Evolutionary conservation across 1,139 yeast species (phyloP).

Genomic region (Blastobotrys elegans): DNA sequence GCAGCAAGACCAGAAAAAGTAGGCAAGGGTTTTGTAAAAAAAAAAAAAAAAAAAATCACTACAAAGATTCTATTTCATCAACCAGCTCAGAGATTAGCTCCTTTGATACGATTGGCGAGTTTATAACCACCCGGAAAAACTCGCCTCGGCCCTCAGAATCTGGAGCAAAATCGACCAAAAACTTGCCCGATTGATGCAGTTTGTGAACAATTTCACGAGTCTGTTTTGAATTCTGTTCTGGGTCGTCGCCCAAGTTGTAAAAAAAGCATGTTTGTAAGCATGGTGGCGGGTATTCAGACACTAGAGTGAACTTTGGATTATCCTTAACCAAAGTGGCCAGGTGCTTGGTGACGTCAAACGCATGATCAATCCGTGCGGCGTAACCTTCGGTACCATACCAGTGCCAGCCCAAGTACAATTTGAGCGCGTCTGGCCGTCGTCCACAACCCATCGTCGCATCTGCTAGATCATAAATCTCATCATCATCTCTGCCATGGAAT

Average conservation of each 20-base stretch:
- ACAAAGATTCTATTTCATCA: constrained; percentile 30
- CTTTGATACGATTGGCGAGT: constrained; percentile 55
- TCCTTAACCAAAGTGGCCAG: constrained; percentile 45
- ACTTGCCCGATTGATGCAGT: constrained; percentile 58
- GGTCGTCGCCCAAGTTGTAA: constrained; percentile 45
- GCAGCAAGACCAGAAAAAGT: background rate
- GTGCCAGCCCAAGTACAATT: constrained; percentile 75
- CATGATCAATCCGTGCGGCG: constrained; percentile 61
- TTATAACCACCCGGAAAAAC: constrained; percentile 80
- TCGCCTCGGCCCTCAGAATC: constrained; percentile 57
- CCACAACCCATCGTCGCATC: constrained; percentile 96
- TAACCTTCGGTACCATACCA: constrained; percentile 63
- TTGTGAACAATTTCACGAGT: constrained; percentile 62
- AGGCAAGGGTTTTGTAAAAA: background rate
- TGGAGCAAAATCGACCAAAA: constrained; percentile 80
- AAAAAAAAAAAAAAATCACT: background rate
- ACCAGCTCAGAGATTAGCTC: constrained; percentile 41
- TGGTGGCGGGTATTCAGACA: constrained; percentile 57
- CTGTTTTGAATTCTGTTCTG: constrained; percentile 46
- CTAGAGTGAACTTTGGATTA: constrained; percentile 44
- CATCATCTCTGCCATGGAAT: constrained; percentile 55
- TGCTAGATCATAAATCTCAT: constrained; percentile 70
- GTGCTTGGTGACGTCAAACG: constrained; percentile 57
- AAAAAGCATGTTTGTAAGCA: constrained; percentile 84
- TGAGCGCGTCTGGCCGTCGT: constrained; percentile 75